These are phyloP conservation scores for Phytopythium kandeliae DNA, from an alignment of 352 stramenopile genomes.

Conservation along the genomic window DNA sequence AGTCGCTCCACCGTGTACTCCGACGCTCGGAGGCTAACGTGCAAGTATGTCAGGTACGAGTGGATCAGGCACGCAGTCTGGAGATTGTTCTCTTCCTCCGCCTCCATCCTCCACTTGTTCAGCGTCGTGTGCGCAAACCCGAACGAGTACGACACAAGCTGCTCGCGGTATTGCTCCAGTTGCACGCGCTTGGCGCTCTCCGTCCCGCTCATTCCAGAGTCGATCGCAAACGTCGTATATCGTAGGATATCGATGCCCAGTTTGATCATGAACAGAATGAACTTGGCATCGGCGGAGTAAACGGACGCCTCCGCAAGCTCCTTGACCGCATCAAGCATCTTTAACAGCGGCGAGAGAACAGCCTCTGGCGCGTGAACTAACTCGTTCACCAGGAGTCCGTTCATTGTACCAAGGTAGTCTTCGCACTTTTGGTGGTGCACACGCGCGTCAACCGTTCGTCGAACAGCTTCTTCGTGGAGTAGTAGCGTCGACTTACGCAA, in stretches of 20 bases:
- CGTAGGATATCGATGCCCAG: conserved; percentile 71
- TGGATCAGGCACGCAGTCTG: conserved; percentile 83
- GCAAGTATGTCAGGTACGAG: conserved; percentile 70
- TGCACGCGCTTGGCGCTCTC: conserved; percentile 30
- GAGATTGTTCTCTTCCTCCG: conserved; percentile 66
- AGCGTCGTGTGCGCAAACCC: conserved; percentile 65
- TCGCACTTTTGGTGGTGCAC: conserved; percentile 77
- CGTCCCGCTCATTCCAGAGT: conserved; percentile 26
- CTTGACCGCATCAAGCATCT: conserved; percentile 77
- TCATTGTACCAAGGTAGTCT: conserved; percentile 92
- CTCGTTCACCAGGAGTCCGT: conserved; percentile 97
- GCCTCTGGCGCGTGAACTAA: conserved; percentile 94
- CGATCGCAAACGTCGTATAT: conserved; percentile 74
- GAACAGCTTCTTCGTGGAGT: conserved; percentile 75
- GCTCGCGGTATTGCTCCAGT: conserved; percentile 44
- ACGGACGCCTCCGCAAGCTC: conserved; percentile 79
- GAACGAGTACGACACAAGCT: conserved; percentile 56
- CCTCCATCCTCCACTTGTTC: conserved; percentile 74
- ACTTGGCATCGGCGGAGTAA: conserved; percentile 75
- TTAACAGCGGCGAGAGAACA: conserved; percentile 61
- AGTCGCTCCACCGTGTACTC: conserved; percentile 72
- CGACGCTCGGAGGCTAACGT: conserved; percentile 55
- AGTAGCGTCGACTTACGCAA: conserved; percentile 79
- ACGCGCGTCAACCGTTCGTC: conserved; percentile 64
- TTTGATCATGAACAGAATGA: conserved; percentile 88